Base-by-base conservation (phyloP, 331 rosid species). In the Quercus tomentella region DNA sequence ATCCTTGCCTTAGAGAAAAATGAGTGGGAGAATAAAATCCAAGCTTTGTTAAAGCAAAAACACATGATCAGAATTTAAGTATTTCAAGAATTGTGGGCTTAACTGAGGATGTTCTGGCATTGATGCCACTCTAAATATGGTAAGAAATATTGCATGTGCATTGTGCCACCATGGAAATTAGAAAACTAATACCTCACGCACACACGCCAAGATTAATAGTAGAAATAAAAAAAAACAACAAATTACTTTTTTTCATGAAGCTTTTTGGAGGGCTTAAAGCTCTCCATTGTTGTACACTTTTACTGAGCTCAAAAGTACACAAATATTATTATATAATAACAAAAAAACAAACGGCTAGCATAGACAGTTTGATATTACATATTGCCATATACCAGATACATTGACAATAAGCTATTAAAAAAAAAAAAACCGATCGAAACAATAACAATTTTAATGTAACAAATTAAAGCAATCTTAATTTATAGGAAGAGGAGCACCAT, bases 401-500 rank as follows among this genome's bases (percentile, higher is more conserved):
- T 65, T 67, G 68, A 51, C 81, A 81, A 4, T 25, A 45, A 67
- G 63, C 3, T 41, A 70, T 71, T 18, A 58, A 80, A 28, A 15
- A 81, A 31, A 31, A 75, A 83, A 6, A 73, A 66, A 71, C 4
- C 63, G 23, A 18, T 57, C 5, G 10, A 52, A 17, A 52, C 67
- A 33, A 9, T 22, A 21, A 62, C 12, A 16, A 58, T 37, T 15
- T 55, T 11, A 72, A 22, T 73, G 67, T 71, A n/a, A 45, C n/a
- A 8, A 41, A 8, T 41, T 66, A 26, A 31, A 60, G 23, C 66
- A 60, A 21, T 68, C 67, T 74, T 84, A 89, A 69, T 82, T 83
- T 20, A 94, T 87, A 7, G 98, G 98, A 1, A 94, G 84, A 37
- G 98, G 97, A 84, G 89, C 91, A 74, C 98, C 97, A 79, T 94